Evolutionary conservation across 129 eudicot genomes (phyloP), one percentile per base, ranked within the genome.

Genomic region (Oenanthe sinensis): DNA sequence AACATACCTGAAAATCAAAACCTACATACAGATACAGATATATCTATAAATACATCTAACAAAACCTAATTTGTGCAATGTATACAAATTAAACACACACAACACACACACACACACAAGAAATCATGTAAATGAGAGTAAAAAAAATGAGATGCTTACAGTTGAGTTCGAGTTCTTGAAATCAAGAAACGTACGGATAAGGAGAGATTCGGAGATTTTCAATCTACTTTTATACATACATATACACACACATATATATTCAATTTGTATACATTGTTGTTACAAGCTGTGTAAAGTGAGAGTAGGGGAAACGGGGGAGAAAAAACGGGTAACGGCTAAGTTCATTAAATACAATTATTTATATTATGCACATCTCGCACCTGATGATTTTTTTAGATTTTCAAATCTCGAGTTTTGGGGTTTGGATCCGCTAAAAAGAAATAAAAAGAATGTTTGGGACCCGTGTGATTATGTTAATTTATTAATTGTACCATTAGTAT

Each of bases 301-400:
- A 14, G 47, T 2, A n/a, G 48, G 7, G 20, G 28, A 28, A 72
- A 45, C 22, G 52, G 12, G 33, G 30, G 54, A 72, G 54, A 22
- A 17, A 43, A 19, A 74, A 0, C 4, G 45, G 55, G 77, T 74
- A 74, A 74, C 77, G 77, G 77, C 77, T 74, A 74, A 1, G 37
- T 74, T 46, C 55, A 74, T 24, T 74, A 46, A 74, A 44, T 13
- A 72, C 22, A 3, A 16, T 16, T 49, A 37, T 58, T n/a, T 58
- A 22, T 0, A 16, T 28, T 28, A 26, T 11, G 13, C 69, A 63
- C 71, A 65, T 14, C 3, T 1, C 30, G 9, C 15, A 28, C 71
- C 71, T 65, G 20, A 65, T n/a, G n/a, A n/a, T n/a, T 26, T 7
- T 48, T 96, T 92, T n/a, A n/a, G 67, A 58, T 58, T 8, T 58